phyloP scores from a whole-genome alignment of 148 eudicot species.

The Hydrangea macrophylla region DNA sequence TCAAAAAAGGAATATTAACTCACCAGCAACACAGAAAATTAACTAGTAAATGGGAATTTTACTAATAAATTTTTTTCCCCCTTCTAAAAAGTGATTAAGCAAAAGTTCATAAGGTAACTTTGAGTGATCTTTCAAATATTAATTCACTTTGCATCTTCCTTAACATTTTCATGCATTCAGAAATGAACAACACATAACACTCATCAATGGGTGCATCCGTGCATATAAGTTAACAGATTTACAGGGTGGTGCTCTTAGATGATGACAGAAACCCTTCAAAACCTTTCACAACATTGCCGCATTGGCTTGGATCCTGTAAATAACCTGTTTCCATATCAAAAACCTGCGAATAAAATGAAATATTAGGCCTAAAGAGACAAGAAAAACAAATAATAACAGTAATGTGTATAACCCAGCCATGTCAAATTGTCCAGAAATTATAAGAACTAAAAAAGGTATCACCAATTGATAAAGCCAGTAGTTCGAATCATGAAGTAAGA shows the following conservation, averaged over 20 bases:
- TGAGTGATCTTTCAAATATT: neutral
- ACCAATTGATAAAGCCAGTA: no score
- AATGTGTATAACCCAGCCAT: no score
- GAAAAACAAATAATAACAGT: neutral
- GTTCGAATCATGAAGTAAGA: no score
- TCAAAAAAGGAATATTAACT: no score
- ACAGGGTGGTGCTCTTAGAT: conserved; percentile 83
- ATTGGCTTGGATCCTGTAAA: conserved; percentile 88
- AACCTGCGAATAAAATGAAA: conserved; percentile 46
- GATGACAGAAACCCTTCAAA: conserved; percentile 90
- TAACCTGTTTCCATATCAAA: conserved; percentile 97
- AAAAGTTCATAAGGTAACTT: neutral
- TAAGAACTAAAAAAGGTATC: no score
- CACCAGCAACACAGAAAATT: no score
- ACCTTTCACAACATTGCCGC: conserved; percentile 95
- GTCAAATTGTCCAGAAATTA: no score
- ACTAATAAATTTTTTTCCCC: no score
- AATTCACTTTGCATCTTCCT: neutral
- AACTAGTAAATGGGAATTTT: no score
- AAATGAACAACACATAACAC: neutral
- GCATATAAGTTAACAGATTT: conserved; percentile 21
- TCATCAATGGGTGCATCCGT: neutral
- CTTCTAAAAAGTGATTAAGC: neutral
- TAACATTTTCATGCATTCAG: neutral
- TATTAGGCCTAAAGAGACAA: neutral